Percentiles rank a stretch among this genome's conserved stretches.
phyloP scores from a whole-genome alignment of 169 alveolate species.

The Toxoplasma gondii region DNA sequence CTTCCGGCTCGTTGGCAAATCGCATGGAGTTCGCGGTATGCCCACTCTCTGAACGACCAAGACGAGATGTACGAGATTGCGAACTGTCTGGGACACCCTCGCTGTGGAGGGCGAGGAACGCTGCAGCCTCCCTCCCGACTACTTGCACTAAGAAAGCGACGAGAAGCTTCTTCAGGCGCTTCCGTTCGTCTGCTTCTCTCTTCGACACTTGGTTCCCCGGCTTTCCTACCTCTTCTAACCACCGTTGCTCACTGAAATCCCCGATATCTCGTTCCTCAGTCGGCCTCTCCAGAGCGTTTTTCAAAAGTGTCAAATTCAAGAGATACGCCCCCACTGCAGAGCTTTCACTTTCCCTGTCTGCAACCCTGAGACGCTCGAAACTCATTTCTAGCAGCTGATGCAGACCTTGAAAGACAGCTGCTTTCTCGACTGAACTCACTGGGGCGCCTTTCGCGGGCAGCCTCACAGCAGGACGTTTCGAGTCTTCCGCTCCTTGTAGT shows the following conservation, averaged over 20 bases:
- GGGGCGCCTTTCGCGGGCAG: too few species aligned
- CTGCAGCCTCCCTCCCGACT: background rate
- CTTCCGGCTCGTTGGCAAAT: background rate
- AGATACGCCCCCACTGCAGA: background rate
- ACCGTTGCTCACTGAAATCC: background rate
- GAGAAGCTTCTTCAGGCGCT: conserved; percentile 13
- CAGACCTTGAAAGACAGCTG: background rate
- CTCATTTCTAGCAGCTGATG: background rate
- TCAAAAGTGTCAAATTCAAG: background rate
- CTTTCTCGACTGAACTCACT: background rate
- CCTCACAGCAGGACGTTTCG: background rate
- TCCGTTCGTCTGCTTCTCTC: background rate
- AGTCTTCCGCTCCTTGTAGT: background rate
- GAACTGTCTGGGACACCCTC: background rate
- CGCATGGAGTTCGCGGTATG: background rate
- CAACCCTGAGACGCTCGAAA: background rate
- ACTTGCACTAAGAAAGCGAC: background rate
- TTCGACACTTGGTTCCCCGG: background rate
- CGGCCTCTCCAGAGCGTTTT: background rate
- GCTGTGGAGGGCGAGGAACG: background rate
- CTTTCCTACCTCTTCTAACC: background rate
- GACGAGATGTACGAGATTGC: background rate
- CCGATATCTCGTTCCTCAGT: background rate
- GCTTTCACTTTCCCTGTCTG: background rate
- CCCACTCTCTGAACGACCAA: background rate